Base-by-base conservation (phyloP, 2,329 filamentous ascomycete species). In the Anisogramma anomala region DNA sequence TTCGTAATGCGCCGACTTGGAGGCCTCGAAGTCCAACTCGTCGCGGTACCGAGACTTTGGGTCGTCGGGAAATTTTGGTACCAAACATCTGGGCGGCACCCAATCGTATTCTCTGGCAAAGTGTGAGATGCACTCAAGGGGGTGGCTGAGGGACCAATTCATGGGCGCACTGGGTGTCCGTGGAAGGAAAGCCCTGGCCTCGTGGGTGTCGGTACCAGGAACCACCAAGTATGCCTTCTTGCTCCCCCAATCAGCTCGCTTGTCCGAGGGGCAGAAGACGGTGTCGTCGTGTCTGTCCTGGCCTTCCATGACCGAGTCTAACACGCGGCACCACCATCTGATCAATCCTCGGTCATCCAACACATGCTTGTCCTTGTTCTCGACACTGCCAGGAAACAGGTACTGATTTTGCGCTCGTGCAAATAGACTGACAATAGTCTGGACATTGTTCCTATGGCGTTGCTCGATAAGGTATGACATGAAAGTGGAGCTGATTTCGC, bases 391-490 rank as follows among this genome's bases (percentile, higher is more conserved):
- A 0, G 91, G 88, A 56, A 96, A 98, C 11, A 98, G 72, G 52
- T 98, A 98, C 55, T 96, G 91, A 38, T 82, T 79, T 57, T 96
- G 91, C 0, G 91, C 79, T 45, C 91, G 74, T 0, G 91, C 93
- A 57, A 98, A 98, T 3, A 98, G 71, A 41, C 86, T 95, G 20
- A 98, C 68, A 10, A 94, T 74, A 27, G 85, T 72, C 51, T 79
- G 79, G 35, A 78, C 73, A 33, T 72, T 73, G 22, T 69, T 68
- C 31, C 84, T 72, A 48, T 76, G 72, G 36, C 80, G 71, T 37
- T 76, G 69, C 33, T 76, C 71, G 19, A 91, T 70, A 1, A 98
- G 68, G 61, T 83, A 84, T 9, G 74, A 68, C 17, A 98, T 60
- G 50, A 96, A 94, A 0, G 78, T 74, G 4, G 78, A 76, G 35